These are phyloP conservation scores for Ascochyta clinopodiicola DNA, from an alignment of 2,329 filamentous ascomycete genomes.

Conservation along the genomic window DNA sequence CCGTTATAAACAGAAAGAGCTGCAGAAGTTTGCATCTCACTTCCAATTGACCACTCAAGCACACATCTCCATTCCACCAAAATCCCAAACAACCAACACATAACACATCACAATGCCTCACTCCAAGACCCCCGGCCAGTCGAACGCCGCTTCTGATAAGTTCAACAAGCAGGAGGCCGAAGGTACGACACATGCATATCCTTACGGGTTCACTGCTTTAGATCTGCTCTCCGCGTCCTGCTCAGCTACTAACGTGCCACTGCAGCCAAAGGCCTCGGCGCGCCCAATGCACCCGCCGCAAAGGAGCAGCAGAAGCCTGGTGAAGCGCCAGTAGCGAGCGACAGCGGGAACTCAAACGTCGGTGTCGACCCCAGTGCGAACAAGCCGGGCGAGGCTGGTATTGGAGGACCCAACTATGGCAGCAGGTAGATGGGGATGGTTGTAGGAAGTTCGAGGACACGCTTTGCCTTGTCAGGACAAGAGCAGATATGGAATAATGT, in stretches of 20 bases:
- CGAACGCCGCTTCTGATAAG: constrained; percentile 26
- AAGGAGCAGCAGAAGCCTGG: constrained; percentile 21
- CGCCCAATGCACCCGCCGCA: constrained; percentile 23
- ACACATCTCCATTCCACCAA: not conserved
- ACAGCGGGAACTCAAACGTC: constrained; percentile 25
- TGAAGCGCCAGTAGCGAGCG: constrained; percentile 24
- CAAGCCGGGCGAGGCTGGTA: constrained; percentile 26
- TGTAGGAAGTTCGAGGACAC: not conserved
- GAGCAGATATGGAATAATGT: constrained; percentile 4
- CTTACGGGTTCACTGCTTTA: no score
- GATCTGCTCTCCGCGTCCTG: not conserved
- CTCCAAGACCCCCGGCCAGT: constrained; percentile 29
- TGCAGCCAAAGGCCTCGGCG: constrained; percentile 27
- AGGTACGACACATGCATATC: constrained; percentile 7
- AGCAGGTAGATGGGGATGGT: constrained; percentile 3
- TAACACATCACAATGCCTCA: constrained; percentile 19
- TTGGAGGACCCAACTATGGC: constrained; percentile 25
- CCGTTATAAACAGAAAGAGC: constrained; percentile 6
- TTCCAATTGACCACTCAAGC: not conserved
- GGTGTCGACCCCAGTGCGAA: constrained; percentile 26
- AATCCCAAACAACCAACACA: not conserved
- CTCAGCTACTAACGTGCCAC: not conserved
- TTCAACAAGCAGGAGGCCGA: constrained; percentile 26
- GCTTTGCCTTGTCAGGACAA: not conserved
- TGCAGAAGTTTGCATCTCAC: not conserved